phyloP scores from a whole-genome alignment of 495 filamentous ascomycete genomes.

The Aspergillus ostianus region DNA sequence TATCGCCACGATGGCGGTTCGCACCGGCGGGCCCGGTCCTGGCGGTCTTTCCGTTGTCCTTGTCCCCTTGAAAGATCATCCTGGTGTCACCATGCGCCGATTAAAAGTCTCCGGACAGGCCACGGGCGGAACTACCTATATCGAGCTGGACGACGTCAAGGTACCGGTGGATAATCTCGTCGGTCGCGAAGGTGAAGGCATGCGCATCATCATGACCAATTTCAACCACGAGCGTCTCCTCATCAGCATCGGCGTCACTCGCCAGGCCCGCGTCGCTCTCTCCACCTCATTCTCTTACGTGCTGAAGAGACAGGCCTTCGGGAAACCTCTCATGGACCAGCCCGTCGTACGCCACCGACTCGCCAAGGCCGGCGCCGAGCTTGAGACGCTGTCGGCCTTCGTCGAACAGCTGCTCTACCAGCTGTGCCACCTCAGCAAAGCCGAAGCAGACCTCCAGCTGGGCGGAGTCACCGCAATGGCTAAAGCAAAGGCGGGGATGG shows the following conservation, averaged over 20 bases:
- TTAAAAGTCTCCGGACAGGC: slow-evolving; percentile 60
- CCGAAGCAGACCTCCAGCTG: slow-evolving; percentile 60
- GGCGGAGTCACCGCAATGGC: slow-evolving; percentile 68
- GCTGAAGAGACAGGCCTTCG: slow-evolving; percentile 72
- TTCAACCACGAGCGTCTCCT: slow-evolving; percentile 78
- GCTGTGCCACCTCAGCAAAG: slow-evolving; percentile 60
- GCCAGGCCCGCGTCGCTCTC: slow-evolving; percentile 63
- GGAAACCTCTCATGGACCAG: slow-evolving; percentile 70
- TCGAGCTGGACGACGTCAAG: slow-evolving; percentile 70
- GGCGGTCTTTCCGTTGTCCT: slow-evolving; percentile 63
- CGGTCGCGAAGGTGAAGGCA: slow-evolving; percentile 67
- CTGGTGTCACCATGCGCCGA: slow-evolving; percentile 64
- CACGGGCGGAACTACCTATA: slow-evolving; percentile 69
- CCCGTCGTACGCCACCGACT: slow-evolving; percentile 70
- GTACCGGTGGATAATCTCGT: slow-evolving; percentile 69
- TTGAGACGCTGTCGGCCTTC: slow-evolving; percentile 73
- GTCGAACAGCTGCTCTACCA: slow-evolving; percentile 73
- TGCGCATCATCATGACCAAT: slow-evolving; percentile 78
- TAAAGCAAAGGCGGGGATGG: slow-evolving; percentile 69
- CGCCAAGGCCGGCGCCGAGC: slow-evolving; percentile 64
- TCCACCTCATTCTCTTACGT: slow-evolving; percentile 64
- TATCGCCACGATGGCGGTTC: slow-evolving; percentile 70
- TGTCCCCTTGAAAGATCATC: slow-evolving; percentile 61
- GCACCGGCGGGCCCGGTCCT: slow-evolving; percentile 66
- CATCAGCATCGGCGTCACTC: slow-evolving; percentile 61